phyloP scores from a whole-genome alignment of 495 filamentous ascomycete genomes.

The Xylaria cubensis region DNA sequence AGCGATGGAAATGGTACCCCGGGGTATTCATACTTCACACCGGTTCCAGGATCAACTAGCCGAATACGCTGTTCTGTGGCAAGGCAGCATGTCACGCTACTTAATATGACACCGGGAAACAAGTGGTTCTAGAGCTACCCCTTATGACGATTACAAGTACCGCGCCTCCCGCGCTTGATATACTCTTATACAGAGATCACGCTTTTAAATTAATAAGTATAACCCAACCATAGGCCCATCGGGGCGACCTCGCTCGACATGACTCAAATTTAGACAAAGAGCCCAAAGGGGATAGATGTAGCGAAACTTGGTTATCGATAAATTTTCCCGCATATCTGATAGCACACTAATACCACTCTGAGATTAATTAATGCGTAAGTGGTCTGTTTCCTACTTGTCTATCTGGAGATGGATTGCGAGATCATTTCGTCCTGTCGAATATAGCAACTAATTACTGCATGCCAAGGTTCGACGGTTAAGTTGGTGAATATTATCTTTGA shows the following conservation, averaged over 20 bases:
- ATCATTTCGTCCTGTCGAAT: not conserved
- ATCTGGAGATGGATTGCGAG: not conserved
- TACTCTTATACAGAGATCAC: not conserved
- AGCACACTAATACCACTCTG: not conserved
- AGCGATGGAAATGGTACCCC: not conserved
- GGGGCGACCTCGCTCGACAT: not conserved
- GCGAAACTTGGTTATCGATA: conserved; percentile 10
- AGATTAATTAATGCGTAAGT: not conserved
- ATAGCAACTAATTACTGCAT: not conserved
- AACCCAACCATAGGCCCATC: not conserved
- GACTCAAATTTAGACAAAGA: not conserved
- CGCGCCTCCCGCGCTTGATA: no score
- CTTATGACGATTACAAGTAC: not conserved
- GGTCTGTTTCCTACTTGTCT: not conserved
- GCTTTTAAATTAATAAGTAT: not conserved
- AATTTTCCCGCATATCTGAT: conserved; percentile 11
- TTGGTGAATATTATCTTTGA: not conserved
- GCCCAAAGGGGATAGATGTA: conserved; percentile 4
- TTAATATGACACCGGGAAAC: not conserved
- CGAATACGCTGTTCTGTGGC: not conserved
- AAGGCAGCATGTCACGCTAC: not conserved
- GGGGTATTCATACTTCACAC: not conserved
- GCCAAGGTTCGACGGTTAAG: not conserved
- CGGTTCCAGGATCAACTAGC: not conserved
- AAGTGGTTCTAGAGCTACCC: not conserved